phyloP scores from a whole-genome alignment of 805 yeast species.

The Candida broadrunensis region DNA sequence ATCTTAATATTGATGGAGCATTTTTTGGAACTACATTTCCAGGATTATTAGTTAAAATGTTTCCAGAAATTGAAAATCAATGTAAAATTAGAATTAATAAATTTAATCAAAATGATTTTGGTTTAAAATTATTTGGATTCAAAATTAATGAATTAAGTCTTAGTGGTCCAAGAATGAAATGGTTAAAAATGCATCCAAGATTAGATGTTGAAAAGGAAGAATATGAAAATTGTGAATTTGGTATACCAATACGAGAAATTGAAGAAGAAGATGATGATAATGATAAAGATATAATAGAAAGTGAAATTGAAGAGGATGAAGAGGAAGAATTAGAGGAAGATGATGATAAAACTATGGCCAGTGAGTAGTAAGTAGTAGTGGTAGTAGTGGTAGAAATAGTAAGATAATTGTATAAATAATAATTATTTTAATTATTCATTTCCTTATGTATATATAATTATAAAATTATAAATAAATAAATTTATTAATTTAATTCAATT shows the following conservation, averaged over 20 bases:
- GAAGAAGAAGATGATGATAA: slow-evolving; percentile 22
- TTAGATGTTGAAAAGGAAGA: slow-evolving; percentile 61
- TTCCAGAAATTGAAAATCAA: slow-evolving; percentile 84
- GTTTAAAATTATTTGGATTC: slow-evolving; percentile 85
- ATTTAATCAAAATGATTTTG: slow-evolving; percentile 52
- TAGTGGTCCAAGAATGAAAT: slow-evolving; percentile 92
- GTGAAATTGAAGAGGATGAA: slow-evolving; percentile 18
- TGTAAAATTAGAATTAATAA: slow-evolving; percentile 52
- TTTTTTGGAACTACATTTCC: slow-evolving; percentile 96
- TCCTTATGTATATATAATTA: too few relatives aligned
- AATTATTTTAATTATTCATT: too few relatives aligned
- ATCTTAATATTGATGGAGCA: slow-evolving; percentile 90
- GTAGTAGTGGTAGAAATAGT: too few relatives aligned
- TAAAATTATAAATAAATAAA: too few relatives aligned
- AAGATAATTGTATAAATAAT: too few relatives aligned
- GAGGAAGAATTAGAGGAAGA: slow-evolving; percentile 30
- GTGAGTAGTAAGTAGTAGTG: too few relatives aligned
- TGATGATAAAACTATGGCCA: slow-evolving; percentile 43
- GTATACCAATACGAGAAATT: slow-evolving; percentile 40
- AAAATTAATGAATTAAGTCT: slow-evolving; percentile 67
- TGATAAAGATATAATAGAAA: too few relatives aligned
- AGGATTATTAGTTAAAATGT: slow-evolving; percentile 85
- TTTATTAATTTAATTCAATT: too few relatives aligned
- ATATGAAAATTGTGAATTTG: slow-evolving; percentile 61
- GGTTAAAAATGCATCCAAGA: slow-evolving; percentile 82